Base-by-base conservation (phyloP, 352 stramenopile species). In the Phytopythium delawarense region DNA sequence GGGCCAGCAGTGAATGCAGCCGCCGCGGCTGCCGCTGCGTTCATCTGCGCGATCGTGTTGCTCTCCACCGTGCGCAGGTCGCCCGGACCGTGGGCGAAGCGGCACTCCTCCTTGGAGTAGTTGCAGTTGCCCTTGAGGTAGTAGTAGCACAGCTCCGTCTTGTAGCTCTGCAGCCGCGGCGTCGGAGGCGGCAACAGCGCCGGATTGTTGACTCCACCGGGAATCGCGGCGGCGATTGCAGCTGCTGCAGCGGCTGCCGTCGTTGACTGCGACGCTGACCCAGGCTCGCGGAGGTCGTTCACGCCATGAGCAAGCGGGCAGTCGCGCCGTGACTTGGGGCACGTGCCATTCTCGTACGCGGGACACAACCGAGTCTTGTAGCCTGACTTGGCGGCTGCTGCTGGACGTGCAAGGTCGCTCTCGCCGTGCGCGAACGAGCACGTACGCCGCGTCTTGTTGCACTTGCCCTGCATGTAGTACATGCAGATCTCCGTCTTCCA, bases 401-500 rank as follows among this genome's bases (percentile, higher is more conserved):
- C 79, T 1, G 70, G 61, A 21, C 84, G 80, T 18, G 88, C 67
- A 15, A 95, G 67, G 59, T 95, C 86, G 48, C 78, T 88, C 66
- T 95, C 86, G 39, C 86, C 86, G 58, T 95, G 86, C 1, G 86
- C 86, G 71, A 95, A 95, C 16, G 86, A 92, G 44, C 86, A 95
- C n/a, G 86, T 95, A 39, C 86, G 84, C 18, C 84, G 70, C 23
- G 84, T 95, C 69, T 93, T 95, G 71, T 95, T 95, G 75, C 86
- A 95, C 64, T 95, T 95, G 23, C 86, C 86, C 59, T 95, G 86
- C 52, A 95, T 78, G 59, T 93, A 95, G 66, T 95, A 95, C 79
- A 95, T 87, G 63, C 86, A 95, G 61, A 95, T 88, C 63, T 95
- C 86, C 18, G 86, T 95, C 69, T 95, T 95, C 86, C 86, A 93